Percentiles rank a stretch among this genome's conserved stretches.
Conservation (phyloP, 228 moss, liverwort and hornwort species). For the Sphagnum fallax region DNA sequence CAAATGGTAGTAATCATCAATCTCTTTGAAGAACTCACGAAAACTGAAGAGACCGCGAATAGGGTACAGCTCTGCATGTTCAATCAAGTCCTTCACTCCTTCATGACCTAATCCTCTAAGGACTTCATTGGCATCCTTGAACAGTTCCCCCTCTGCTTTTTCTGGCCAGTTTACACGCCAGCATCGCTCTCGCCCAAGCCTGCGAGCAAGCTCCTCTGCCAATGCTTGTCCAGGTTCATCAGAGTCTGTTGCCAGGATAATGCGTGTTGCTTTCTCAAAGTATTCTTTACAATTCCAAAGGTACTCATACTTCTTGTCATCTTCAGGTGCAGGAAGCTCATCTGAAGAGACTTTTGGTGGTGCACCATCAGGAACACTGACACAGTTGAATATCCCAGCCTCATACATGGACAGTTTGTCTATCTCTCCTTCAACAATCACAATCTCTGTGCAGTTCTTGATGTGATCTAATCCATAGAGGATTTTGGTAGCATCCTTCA, state of each 20-base stretch:
- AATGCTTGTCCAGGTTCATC: constrained; percentile 94
- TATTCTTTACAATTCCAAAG: constrained; percentile 89
- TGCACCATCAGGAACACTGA: constrained; percentile 98
- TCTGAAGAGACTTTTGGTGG: constrained; percentile 60
- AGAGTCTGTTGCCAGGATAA: constrained; percentile 88
- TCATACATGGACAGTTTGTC: constrained; percentile 89
- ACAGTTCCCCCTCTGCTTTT: constrained; percentile 38
- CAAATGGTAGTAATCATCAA: constrained; percentile 90
- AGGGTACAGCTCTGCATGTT: constrained; percentile 77
- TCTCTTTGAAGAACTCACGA: constrained; percentile 83
- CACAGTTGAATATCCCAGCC: constrained; percentile 78
- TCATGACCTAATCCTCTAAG: constrained; percentile 50
- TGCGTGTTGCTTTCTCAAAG: constrained; percentile 79
- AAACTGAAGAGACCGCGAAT: constrained; percentile 88
- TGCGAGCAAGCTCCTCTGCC: constrained; percentile 93
- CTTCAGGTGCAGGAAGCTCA: constrained; percentile 34
- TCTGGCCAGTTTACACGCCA: constrained; percentile 95
- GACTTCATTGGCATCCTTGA: constrained; percentile 96
- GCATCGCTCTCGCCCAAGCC: constrained; percentile 97
- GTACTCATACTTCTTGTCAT: constrained; percentile 91
- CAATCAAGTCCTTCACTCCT: constrained; percentile 64
- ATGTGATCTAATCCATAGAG: constrained; percentile 90
- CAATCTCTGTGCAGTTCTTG: constrained; percentile 69
- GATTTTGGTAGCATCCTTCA: constrained; percentile 72
- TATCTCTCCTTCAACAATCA: constrained; percentile 97